Evolutionary conservation across 495 filamentous ascomycete genomes (phyloP).

Genomic region (Hypoxylon crocopeplum): DNA sequence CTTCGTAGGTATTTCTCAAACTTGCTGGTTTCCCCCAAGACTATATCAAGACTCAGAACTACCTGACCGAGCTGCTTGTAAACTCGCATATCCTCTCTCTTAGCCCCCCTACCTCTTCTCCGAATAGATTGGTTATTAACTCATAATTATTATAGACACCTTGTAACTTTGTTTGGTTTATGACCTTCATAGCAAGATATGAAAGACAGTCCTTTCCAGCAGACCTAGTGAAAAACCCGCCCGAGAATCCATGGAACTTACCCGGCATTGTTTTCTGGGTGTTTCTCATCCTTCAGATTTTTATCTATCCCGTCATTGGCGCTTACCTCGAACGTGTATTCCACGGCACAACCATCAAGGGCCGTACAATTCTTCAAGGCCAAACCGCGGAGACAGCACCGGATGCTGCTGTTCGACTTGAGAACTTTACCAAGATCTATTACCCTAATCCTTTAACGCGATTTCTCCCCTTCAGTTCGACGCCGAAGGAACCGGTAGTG

Average conservation of each 20-base stretch:
- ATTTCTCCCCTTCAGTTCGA: slow-evolving; percentile 61
- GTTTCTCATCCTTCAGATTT: slow-evolving; percentile 73
- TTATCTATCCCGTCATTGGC: slow-evolving; percentile 74
- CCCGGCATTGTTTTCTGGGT: slow-evolving; percentile 72
- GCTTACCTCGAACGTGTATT: slow-evolving; percentile 74
- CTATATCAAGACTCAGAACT: neutral
- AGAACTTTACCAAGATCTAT: slow-evolving; percentile 77
- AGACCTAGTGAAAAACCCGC: slow-evolving; percentile 63
- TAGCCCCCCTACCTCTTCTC: neutral
- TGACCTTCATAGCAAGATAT: slow-evolving; percentile 70
- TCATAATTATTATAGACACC: slow-evolving; percentile 51
- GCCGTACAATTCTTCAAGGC: slow-evolving; percentile 58
- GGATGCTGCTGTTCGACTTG: slow-evolving; percentile 66
- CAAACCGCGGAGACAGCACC: slow-evolving; percentile 43
- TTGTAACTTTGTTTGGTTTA: slow-evolving; percentile 78
- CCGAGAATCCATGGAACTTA: slow-evolving; percentile 65
- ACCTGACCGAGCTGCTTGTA: no score
- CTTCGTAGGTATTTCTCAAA: slow-evolving; percentile 51
- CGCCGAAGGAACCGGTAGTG: slow-evolving; percentile 65
- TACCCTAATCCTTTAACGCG: slow-evolving; percentile 66
- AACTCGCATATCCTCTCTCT: no score
- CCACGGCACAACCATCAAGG: slow-evolving; percentile 73
- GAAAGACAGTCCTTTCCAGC: slow-evolving; percentile 62
- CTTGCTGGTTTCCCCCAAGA: neutral
- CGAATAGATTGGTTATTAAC: neutral